Base-by-base conservation (phyloP, 2,329 filamentous ascomycete genomes). In the Diplodia corticola region DNA sequence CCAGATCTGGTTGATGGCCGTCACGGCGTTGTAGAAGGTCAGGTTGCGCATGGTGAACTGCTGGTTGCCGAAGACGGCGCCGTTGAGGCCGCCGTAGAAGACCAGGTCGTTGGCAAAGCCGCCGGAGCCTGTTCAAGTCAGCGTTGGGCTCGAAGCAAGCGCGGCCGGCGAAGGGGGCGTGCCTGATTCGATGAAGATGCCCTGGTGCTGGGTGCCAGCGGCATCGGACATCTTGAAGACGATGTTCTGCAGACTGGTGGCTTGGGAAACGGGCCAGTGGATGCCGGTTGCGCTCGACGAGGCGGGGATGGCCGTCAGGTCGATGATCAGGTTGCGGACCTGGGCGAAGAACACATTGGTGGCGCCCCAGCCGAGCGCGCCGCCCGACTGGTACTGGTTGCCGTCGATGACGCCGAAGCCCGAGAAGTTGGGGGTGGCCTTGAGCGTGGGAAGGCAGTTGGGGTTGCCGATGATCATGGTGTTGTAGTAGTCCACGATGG, bases 301-400 rank as follows among this genome's bases (percentile, higher is more conserved):
- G 0, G 82, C 74, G 26, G 82, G 79, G 0, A 87, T 80, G 1
- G 76, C 75, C 1, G 83, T 86, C 44, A 82, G 79, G 71, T 91
- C 88, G 46, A 91, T 80, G 65, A 88, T 79, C 57, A 91, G 81
- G 71, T 91, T 91, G 9, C 87, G 81, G 67, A 91, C 83, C 69
- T 88, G 85, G 51, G 88, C 81, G 72, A 83, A 88, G 76, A 91
- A 91, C 10, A 89, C 85, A 70, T 86, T 88, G 40, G 86, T 86
- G 3, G 85, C 78, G 10, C 76, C 74, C 72, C 77, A 82, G 68
- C 79, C 80, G 68, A 76, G 72, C 66, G 73, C 69, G 7, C 72
- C 76, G 63, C 71, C 72, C 76, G 53, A 67, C 68, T 69, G 81
- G 73, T 78, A 78, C 53, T 74, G 87, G 84, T 86, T 82, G 46